Evolutionary conservation across 108 stramenopile genomes (phyloP), one percentile per base, ranked within the genome.

Genomic region (Nannochloropsis salina): DNA sequence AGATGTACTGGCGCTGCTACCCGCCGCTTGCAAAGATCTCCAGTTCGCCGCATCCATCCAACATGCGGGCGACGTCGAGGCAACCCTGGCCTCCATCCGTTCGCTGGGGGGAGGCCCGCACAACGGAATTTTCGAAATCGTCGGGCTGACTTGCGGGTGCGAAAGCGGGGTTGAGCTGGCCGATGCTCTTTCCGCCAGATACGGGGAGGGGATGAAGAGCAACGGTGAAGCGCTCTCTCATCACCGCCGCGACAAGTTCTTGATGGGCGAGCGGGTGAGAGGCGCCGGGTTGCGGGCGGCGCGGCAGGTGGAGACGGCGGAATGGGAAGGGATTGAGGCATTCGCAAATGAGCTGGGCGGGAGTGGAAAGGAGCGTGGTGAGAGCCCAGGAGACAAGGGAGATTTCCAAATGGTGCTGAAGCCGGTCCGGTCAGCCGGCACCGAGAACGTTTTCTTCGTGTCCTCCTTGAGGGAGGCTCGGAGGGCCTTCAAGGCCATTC

Each of bases 171-270:
- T 92, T 42, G 90, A 91, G 83, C 81, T 92, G 12, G 90, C 90
- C 15, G 92, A 92, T 41, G 41, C 85, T 8, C 86, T 92, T 41
- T 79, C 87, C 8, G 61, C 42, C 82, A 10, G 47, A 15, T 41
- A 41, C 10, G 83, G 83, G 83, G 79, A 80, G 88, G 80, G 87
- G 41, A 82, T 98, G 80, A 88, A 92, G 47, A 90, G 92, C 2
- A 98, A 98, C 87, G 95, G 96, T 43, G 95, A 94, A 12, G 83
- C 86, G 42, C 90, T 89, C 5, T 94, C 93, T 81, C 92, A 93
- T 10, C 94, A 94, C 40, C 83, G 89, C 22, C 85, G 89, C 12
- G 85, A 89, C 80, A 89, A 89, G 86, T 89, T 86, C 81, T 83
- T 89, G 80, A 89, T 89, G 89, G 83, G 86, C 61, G 89, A 89